Evolutionary conservation across 176 grass and related monocot genomes (phyloP).

Genomic region (Sorghum bicolor): DNA sequence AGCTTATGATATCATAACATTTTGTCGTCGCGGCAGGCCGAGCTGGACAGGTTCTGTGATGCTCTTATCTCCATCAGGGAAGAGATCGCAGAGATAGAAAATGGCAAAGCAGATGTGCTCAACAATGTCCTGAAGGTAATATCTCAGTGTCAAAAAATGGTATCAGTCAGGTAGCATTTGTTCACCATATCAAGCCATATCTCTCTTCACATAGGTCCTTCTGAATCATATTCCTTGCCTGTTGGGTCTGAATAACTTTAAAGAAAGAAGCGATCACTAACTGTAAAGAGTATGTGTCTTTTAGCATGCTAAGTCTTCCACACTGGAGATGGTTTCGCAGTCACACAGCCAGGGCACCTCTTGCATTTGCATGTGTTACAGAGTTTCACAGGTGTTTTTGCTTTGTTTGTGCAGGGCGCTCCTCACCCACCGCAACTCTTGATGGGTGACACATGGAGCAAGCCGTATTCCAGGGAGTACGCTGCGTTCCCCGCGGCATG

Average conservation of each 20-base stretch:
- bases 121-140: slow-evolving; percentile 98
- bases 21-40: slow-evolving; percentile 59
- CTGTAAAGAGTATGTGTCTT: neutral
- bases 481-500: slow-evolving; percentile 91
- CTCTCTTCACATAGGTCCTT: neutral
- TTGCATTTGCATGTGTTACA: slow-evolving; percentile 18
- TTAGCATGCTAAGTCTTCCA: neutral
- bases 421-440: slow-evolving; percentile 86
- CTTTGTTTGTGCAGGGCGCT: slow-evolving; percentile 64
- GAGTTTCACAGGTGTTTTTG: slow-evolving; percentile 16
- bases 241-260: neutral
- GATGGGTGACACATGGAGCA: slow-evolving; percentile 92
- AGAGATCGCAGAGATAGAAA: slow-evolving; percentile 89
- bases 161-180: neutral
- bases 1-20: slow-evolving; percentile 22
- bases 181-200: neutral
- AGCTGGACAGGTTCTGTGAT: slow-evolving; percentile 98
- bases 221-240: neutral
- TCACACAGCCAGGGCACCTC: neutral
- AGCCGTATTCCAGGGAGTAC: slow-evolving; percentile 91
- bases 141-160: neutral
- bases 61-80: slow-evolving; percentile 96
- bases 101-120: slow-evolving; percentile 69
- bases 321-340: neutral
- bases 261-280: neutral